Base-by-base conservation (phyloP, 768 basidiomycete genomes). In the Mycena olivaceomarginata region DNA sequence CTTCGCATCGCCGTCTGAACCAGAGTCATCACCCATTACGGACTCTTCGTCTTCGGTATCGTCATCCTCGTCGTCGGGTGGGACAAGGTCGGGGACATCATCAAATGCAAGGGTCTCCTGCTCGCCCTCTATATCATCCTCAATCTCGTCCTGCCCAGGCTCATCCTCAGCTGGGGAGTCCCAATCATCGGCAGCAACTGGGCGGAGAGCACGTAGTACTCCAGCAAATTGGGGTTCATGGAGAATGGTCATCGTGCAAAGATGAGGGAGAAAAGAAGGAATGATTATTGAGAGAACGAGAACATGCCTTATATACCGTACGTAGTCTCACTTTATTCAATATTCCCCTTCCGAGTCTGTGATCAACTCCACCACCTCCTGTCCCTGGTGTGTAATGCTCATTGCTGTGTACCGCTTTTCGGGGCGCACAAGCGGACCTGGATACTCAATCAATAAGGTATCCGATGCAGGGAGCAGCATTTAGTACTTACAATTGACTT, bases 1-100 rank as follows among this genome's bases (percentile, higher is more conserved):
- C 25, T 53, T 53, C 4, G 22, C 15, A 31, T 76, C 70, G 41
- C 76, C 62, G 43, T 82, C 77, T 22, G 39, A 45, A 43, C 83
- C 69, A 9, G n/a, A 22, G 20, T n/a, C 43, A 12, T 43, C 43
- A 12, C 43, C 43, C 43, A 43, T 43, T 7, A 43, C 43, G 12
- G 43, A 43, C 43, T 12, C 43, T 6, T 43, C 12, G 43, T 43
- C 43, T 43, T 43, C 43, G 43, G 43, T 12, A 12, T 43, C 43
- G 43, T 43, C 43, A 10, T 2, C 25, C 25, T 31, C 31, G 4
- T 53, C 2, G 25, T 48, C 43, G 43, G 43, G 12, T 43, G 43
- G 43, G 12, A 43, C 43, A 12, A 43, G 43, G 43, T 43, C 43
- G 43, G 43, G 43, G 43, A 43, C 43, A 43, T 43, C 43, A 43